Evolutionary conservation across 768 basidiomycete genomes (phyloP).

Genomic region (Termitomyces bulborhizus): DNA sequence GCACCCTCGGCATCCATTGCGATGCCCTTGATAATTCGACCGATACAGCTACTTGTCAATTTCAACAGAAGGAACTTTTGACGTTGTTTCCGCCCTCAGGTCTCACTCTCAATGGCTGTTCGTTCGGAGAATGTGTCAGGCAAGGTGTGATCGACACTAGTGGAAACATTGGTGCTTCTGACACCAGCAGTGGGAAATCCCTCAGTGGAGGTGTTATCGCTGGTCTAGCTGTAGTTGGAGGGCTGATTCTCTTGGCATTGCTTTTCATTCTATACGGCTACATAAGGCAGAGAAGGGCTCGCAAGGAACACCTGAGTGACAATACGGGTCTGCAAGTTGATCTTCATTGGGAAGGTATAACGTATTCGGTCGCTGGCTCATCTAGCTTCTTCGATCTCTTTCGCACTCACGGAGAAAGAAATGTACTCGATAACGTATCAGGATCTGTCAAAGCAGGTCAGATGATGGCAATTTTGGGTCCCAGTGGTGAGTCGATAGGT

Average conservation of each 20-base stretch:
- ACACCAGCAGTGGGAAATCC: conserved; percentile 27
- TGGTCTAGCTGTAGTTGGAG: conserved; percentile 81
- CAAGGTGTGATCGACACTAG: conserved; percentile 69
- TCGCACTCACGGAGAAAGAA: conserved; percentile 41
- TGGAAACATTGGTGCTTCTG: conserved; percentile 27
- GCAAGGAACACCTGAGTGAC: conserved; percentile 32
- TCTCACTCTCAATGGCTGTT: conserved; percentile 66
- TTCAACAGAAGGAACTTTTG: conserved; percentile 68
- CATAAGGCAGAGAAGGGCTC: conserved; percentile 55
- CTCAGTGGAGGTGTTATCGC: conserved; percentile 85
- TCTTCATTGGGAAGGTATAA: conserved; percentile 64
- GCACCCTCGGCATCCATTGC: conserved; percentile 67
- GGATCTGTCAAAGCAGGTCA: conserved; percentile 75
- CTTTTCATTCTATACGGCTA: conserved; percentile 58
- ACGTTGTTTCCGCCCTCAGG: conserved; percentile 68
- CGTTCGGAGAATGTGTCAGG: conserved; percentile 84
- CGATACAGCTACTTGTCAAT: conserved; percentile 57
- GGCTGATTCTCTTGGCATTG: conserved; percentile 51
- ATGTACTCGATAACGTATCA: conserved; percentile 62
- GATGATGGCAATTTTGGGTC: conserved; percentile 89
- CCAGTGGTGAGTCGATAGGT: conserved; percentile 55
- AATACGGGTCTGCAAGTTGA: conserved; percentile 46
- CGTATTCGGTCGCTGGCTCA: conserved; percentile 49
- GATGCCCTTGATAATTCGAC: conserved; percentile 35
- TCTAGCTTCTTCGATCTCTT: conserved; percentile 11